Evolutionary conservation across 495 filamentous ascomycete species (phyloP).

Genomic region (Penicillium malachiteum): DNA sequence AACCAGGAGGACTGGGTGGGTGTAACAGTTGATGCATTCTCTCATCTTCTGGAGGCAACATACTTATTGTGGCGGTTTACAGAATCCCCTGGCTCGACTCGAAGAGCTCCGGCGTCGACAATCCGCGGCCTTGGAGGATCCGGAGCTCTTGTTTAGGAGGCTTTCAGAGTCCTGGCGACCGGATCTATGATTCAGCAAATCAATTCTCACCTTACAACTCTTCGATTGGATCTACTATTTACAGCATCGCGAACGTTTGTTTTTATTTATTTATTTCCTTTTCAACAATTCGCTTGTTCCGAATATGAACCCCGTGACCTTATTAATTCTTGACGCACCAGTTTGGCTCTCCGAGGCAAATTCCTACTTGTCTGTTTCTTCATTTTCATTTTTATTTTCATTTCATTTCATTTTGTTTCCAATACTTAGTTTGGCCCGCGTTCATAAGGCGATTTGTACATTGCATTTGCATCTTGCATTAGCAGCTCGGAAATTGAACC

Average conservation of each 20-base stretch:
- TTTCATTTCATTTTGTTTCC: not conserved
- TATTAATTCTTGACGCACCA: not conserved
- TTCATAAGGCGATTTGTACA: slow-evolving; percentile 13
- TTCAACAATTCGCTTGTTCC: not conserved
- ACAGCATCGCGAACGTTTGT: no score
- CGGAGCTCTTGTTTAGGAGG: slow-evolving; percentile 17
- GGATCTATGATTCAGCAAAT: not conserved
- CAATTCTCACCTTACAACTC: no score
- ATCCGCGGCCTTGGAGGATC: slow-evolving; percentile 52
- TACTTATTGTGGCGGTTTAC: slow-evolving; percentile 61
- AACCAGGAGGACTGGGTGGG: slow-evolving; percentile 87
- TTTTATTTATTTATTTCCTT: not conserved
- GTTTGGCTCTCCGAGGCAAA: not conserved
- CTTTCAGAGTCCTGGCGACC: slow-evolving; percentile 6
- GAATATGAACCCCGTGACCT: not conserved
- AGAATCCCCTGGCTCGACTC: slow-evolving; percentile 70
- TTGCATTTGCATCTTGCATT: slow-evolving; percentile 18
- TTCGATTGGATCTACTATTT: no score
- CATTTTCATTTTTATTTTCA: not conserved
- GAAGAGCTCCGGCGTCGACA: slow-evolving; percentile 66
- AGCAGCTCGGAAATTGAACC: not conserved
- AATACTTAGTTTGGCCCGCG: slow-evolving; percentile 6
- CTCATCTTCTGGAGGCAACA: slow-evolving; percentile 50
- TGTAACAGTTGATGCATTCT: slow-evolving; percentile 57
- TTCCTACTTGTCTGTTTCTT: not conserved